phyloP scores from a whole-genome alignment of 495 filamentous ascomycete species.

The Melanomma pulvis-pyrius region DNA sequence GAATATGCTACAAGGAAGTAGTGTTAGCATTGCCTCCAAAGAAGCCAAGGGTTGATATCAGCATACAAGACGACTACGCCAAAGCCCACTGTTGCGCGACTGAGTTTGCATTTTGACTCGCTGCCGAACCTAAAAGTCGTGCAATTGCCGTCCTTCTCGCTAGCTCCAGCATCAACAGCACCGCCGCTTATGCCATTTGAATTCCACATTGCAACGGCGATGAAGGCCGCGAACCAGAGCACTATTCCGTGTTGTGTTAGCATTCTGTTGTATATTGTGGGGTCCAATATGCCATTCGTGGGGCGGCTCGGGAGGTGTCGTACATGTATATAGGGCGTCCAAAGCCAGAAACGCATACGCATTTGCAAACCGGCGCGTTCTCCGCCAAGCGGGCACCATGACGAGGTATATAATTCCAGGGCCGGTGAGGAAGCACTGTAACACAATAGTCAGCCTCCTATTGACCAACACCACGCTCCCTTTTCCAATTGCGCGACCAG shows the following conservation, averaged over 20 bases:
- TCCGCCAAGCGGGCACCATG: slow-evolving; percentile 81
- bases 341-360: slow-evolving; percentile 78
- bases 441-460: slow-evolving; percentile 7
- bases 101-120: slow-evolving; percentile 65
- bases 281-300: neutral
- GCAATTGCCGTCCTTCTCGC: slow-evolving; percentile 48
- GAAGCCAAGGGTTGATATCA: slow-evolving; percentile 55
- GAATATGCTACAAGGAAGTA: slow-evolving; percentile 61
- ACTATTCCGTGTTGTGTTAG: slow-evolving; percentile 43
- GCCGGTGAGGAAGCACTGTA: slow-evolving; percentile 80
- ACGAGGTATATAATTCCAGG: slow-evolving; percentile 82
- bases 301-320: neutral
- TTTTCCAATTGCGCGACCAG: neutral
- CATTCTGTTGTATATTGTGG: neutral
- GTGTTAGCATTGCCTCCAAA: slow-evolving; percentile 9
- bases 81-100: slow-evolving; percentile 76
- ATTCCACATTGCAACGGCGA: slow-evolving; percentile 73
- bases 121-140: slow-evolving; percentile 58
- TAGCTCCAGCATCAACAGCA: slow-evolving; percentile 39
- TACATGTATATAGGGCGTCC: slow-evolving; percentile 66
- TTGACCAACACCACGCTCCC: neutral
- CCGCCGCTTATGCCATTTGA: slow-evolving; percentile 45
- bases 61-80: slow-evolving; percentile 81
- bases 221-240: slow-evolving; percentile 84
- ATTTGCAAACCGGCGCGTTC: slow-evolving; percentile 76